phyloP scores from a whole-genome alignment of 164 flowering plant genomes.

The Stephania cephalantha region DNA sequence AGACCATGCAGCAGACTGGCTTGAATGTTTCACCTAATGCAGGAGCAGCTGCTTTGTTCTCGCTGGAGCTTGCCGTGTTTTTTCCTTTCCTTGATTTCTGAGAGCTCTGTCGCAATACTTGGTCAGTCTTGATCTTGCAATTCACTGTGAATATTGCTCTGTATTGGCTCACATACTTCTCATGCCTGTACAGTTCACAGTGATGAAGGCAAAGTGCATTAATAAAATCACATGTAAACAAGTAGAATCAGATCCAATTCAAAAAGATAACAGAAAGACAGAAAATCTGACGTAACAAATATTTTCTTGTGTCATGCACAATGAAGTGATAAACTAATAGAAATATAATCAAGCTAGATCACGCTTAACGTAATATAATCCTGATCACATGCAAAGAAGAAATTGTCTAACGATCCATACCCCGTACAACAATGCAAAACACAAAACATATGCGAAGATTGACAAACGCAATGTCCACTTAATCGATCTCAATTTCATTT shows the following conservation, averaged over 20 bases:
- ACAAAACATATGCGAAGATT: too few relatives aligned
- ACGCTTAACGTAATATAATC: too few relatives aligned
- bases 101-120: conserved; percentile 23
- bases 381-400: too few relatives aligned
- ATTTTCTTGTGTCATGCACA: neutral
- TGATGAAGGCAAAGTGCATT: neutral
- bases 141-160: conserved; percentile 68
- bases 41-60: conserved; percentile 15
- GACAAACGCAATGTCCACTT: too few relatives aligned
- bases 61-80: conserved; percentile 20
- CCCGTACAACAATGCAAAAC: too few relatives aligned
- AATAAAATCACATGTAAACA: neutral
- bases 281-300: neutral
- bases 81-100: conserved; percentile 24
- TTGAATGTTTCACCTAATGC: conserved; percentile 29
- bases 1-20: conserved; percentile 62
- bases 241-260: neutral
- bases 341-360: too few relatives aligned
- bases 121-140: conserved; percentile 43
- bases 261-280: neutral
- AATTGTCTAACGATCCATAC: too few relatives aligned
- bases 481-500: too few relatives aligned
- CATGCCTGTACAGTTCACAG: conserved; percentile 54
- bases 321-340: too few relatives aligned
- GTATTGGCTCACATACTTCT: conserved; percentile 62